These are phyloP conservation scores for Cladosporium sp. DNA, from an alignment of 2,329 filamentous ascomycete genomes.

Conservation along the genomic window DNA sequence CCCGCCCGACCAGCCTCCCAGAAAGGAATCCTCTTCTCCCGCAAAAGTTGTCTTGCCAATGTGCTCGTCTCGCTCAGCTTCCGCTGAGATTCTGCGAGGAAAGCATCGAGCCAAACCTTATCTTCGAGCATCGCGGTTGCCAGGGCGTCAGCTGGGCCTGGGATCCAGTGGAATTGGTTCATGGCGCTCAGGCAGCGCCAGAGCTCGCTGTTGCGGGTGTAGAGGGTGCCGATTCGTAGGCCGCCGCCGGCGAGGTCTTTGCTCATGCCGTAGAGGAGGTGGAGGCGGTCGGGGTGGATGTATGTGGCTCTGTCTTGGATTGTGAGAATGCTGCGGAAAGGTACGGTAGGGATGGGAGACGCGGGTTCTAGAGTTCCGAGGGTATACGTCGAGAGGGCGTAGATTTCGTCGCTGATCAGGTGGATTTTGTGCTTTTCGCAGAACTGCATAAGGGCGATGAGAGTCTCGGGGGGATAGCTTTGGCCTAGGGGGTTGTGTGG, in stretches of 20 bases:
- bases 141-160: slow-evolving; percentile 35
- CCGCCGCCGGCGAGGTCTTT: slow-evolving; percentile 40
- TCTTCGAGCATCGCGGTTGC: slow-evolving; percentile 36
- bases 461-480: slow-evolving; percentile 31
- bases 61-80: slow-evolving; percentile 26
- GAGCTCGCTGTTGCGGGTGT: slow-evolving; percentile 30
- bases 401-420: slow-evolving; percentile 41
- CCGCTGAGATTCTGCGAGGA: slow-evolving; percentile 8
- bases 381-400: slow-evolving; percentile 37
- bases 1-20: slow-evolving; percentile 44
- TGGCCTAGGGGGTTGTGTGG: slow-evolving; percentile 46
- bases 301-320: slow-evolving; percentile 11
- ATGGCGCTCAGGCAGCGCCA: slow-evolving; percentile 29
- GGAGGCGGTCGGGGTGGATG: slow-evolving; percentile 23
- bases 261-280: slow-evolving; percentile 37
- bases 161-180: slow-evolving; percentile 33
- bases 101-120: slow-evolving; percentile 15
- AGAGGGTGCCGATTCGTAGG: slow-evolving; percentile 34
- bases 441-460: slow-evolving; percentile 32
- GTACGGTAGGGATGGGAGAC: slow-evolving; percentile 17
- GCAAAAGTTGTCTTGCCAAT: slow-evolving; percentile 25
- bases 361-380: not conserved
- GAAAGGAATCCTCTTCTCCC: slow-evolving; percentile 41
- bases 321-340: slow-evolving; percentile 16
- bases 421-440: slow-evolving; percentile 37